Evolutionary conservation across 768 basidiomycete genomes (phyloP).

Genomic region (Lentinus brumalis): DNA sequence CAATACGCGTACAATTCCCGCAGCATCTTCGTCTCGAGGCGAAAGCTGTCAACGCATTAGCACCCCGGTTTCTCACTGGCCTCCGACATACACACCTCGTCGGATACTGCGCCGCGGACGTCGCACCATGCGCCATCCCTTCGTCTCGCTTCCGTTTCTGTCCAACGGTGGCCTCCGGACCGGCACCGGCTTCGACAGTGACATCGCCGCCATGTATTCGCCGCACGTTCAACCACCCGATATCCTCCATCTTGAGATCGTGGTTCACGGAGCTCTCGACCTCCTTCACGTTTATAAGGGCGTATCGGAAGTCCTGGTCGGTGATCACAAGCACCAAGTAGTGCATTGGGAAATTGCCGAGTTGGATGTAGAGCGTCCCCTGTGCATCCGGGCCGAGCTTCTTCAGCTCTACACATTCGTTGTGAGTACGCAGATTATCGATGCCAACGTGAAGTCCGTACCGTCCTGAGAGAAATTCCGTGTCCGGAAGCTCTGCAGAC

Average conservation of each 20-base stretch:
- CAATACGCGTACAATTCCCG: slow-evolving; percentile 86
- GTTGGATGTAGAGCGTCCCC: slow-evolving; percentile 72
- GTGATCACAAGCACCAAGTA: slow-evolving; percentile 85
- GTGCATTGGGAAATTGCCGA: slow-evolving; percentile 75
- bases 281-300: slow-evolving; percentile 69
- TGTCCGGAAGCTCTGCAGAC: slow-evolving; percentile 69
- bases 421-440: not conserved
- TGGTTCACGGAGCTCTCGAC: slow-evolving; percentile 56
- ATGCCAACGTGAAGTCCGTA: slow-evolving; percentile 28
- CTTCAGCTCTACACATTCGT: slow-evolving; percentile 49
- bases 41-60: slow-evolving; percentile 42
- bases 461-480: slow-evolving; percentile 72
- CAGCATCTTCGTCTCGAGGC: slow-evolving; percentile 70
- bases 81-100: slow-evolving; percentile 17
- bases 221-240: slow-evolving; percentile 74
- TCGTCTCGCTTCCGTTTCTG: slow-evolving; percentile 35
- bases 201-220: slow-evolving; percentile 49
- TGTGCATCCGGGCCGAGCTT: slow-evolving; percentile 71
- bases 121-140: slow-evolving; percentile 8
- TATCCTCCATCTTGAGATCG: slow-evolving; percentile 72
- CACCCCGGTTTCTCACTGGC: not conserved
- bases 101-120: slow-evolving; percentile 26
- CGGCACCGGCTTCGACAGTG: slow-evolving; percentile 6
- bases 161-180: slow-evolving; percentile 18
- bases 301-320: slow-evolving; percentile 78